Percentiles rank a stretch among this genome's conserved stretches.
Evolutionary conservation across 139 green algal genomes (phyloP).

Genomic region (Pseudopediastrum boryanum): DNA sequence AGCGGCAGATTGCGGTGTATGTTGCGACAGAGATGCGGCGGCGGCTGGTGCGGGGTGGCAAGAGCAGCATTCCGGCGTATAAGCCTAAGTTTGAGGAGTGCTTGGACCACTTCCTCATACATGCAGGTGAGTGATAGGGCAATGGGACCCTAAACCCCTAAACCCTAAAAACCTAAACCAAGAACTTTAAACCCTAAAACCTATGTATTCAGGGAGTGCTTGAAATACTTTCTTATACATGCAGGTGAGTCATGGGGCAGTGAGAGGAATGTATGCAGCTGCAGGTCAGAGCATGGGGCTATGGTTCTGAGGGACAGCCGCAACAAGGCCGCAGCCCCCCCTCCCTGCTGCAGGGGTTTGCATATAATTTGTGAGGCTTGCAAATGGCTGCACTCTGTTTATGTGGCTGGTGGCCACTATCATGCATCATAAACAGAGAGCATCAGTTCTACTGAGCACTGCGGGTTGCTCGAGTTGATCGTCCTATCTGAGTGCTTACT

Average conservation of each 20-base stretch:
- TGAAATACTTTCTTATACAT: conserved; percentile 54
- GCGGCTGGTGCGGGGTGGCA: conserved; percentile 14
- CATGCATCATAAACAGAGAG: no score
- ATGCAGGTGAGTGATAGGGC: conserved; percentile 47
- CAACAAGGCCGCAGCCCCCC: no score
- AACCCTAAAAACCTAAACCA: not conserved
- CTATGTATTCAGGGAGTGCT: conserved; percentile 16
- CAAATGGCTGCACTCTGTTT: no score
- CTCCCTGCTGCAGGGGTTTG: no score
- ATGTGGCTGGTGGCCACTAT: no score
- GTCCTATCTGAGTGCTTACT: no score
- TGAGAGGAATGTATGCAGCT: not conserved
- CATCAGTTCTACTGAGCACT: no score
- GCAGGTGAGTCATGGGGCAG: conserved; percentile 26
- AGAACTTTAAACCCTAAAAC: not conserved
- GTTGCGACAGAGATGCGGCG: conserved; percentile 27
- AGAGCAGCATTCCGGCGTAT: conserved; percentile 36
- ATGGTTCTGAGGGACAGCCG: not conserved
- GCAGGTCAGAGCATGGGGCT: not conserved
- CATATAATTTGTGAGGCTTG: no score
- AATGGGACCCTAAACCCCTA: not conserved
- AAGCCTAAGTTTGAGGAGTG: conserved; percentile 43
- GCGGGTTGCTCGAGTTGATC: no score
- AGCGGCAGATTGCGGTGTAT: conserved; percentile 31
- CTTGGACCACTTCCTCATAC: conserved; percentile 61